Evolutionary conservation across 352 stramenopile genomes (phyloP), one percentile per base, ranked within the genome.

Genomic region (Pythium angustatum): DNA sequence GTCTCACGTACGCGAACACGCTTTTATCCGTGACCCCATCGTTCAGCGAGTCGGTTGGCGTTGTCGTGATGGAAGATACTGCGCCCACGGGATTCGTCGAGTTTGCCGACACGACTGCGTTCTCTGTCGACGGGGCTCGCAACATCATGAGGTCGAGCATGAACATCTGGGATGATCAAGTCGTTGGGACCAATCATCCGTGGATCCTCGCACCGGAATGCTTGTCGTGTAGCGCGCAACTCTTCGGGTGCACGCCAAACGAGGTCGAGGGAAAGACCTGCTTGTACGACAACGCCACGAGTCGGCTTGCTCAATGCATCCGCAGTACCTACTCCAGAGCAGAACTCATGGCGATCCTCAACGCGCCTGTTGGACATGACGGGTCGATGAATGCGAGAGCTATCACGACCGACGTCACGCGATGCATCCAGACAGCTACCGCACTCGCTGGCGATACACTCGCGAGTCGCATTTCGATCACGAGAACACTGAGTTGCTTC

Each of bases 131-230:
- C 2, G 47, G 40, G 10, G 21, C 63, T 2, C 9, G 55, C 2
- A 19, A 9, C 12, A 47, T 41, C 21, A 26, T 67, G 2, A 21
- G 27, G 1, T 41, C 51, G 4, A 58, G 47, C 21, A 9, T 41
- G 15, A 58, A n/a, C 21, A 9, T 34, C 9, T 1, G n/a, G 2
- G 43, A 22, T 0, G 55, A 54, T 47, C 30, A 34, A 4, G 26
- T 17, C 1, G 22, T 49, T 9, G 49, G 22, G 5, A 49, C 26
- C 6, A 54, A 63, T 5, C 34, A 62, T 28, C 2, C 36, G 17
- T 71, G 64, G 64, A 3, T 34, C 2, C 51, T 64, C 22, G 41
- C 58, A 11, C 44, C 43, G 5, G 51, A 71, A 30, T 71, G 64
- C 19, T 10, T 51, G 4, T 15, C 43, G 22, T 67, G 57, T 30